A percentile compares a stretch with the other conserved stretches of the same genome.
Conservation (phyloP, 192 early-diverging fungal genomes). For the Podochytrium sp. region DNA sequence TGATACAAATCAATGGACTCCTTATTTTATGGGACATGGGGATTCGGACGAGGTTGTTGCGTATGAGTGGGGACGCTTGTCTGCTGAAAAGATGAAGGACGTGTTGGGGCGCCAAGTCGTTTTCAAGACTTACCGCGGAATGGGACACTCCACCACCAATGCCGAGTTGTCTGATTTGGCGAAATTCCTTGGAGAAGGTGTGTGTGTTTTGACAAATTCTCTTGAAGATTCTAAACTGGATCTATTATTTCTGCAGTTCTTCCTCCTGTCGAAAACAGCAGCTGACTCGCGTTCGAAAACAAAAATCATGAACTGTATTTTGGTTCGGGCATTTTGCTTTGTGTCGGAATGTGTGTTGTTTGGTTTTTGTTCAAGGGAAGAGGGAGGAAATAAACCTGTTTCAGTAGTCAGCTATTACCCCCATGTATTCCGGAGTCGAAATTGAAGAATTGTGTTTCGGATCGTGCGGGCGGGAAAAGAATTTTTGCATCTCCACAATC, state of each 20-base stretch:
- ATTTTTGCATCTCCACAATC: too few relatives aligned
- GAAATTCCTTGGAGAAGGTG: slow-evolving; percentile 56
- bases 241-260: background rate
- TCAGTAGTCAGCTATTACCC: too few relatives aligned
- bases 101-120: slow-evolving; percentile 63
- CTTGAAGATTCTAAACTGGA: background rate
- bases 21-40: slow-evolving; percentile 88
- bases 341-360: background rate
- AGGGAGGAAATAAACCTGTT: too few relatives aligned
- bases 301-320: background rate
- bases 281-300: background rate
- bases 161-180: slow-evolving; percentile 76
- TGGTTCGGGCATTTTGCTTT: background rate
- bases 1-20: slow-evolving; percentile 51
- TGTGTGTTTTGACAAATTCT: too few relatives aligned
- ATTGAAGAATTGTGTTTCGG: too few relatives aligned
- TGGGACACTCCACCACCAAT: slow-evolving; percentile 73
- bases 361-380: too few relatives aligned
- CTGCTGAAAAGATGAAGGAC: slow-evolving; percentile 62
- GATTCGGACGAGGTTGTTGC: slow-evolving; percentile 72
- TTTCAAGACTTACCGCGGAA: slow-evolving; percentile 78
- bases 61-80: slow-evolving; percentile 73
- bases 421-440: too few relatives aligned
- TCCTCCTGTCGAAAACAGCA: background rate
- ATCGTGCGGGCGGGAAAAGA: too few relatives aligned